phyloP scores from a whole-genome alignment of 1,284 basidiomycete species.

The Paramarasmius palmivorus region DNA sequence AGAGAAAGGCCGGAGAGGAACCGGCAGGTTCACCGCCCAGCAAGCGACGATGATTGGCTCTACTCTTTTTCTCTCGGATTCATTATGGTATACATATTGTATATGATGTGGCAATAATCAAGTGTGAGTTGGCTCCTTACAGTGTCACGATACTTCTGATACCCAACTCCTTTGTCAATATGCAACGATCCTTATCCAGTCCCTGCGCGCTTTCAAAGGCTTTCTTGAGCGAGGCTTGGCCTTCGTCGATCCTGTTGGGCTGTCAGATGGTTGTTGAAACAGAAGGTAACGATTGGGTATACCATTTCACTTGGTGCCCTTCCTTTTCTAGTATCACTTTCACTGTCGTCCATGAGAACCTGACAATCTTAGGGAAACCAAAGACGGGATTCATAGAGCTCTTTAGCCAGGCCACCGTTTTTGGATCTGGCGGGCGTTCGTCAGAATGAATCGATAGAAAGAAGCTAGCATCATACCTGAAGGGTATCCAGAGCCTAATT shows the following conservation, averaged over 20 bases:
- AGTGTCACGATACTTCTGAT: constrained; percentile 56
- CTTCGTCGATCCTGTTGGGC: constrained; percentile 72
- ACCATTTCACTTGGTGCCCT: constrained; percentile 82
- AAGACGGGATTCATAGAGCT: constrained; percentile 84
- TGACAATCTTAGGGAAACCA: constrained; percentile 87
- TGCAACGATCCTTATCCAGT: constrained; percentile 68
- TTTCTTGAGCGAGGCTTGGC: constrained; percentile 71
- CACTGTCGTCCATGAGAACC: constrained; percentile 96
- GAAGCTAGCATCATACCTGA: constrained; percentile 54
- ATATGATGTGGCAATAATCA: not conserved
- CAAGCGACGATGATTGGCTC: constrained; percentile 37
- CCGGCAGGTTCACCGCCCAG: constrained; percentile 38
- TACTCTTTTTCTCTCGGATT: not conserved
- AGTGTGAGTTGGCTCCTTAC: constrained; percentile 10
- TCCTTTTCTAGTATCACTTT: constrained; percentile 86
- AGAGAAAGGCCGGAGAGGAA: constrained; percentile 76
- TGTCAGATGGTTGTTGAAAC: not conserved
- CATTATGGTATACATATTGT: constrained; percentile 6
- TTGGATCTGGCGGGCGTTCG: constrained; percentile 66
- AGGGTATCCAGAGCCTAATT: constrained; percentile 84
- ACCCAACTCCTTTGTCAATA: constrained; percentile 69
- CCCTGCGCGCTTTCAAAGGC: constrained; percentile 72
- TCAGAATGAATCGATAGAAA: constrained; percentile 12
- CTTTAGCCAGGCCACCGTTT: constrained; percentile 87
- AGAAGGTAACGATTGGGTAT: constrained; percentile 21